phyloP scores from a whole-genome alignment of 2,329 filamentous ascomycete species.

The Zalaria obscura region DNA sequence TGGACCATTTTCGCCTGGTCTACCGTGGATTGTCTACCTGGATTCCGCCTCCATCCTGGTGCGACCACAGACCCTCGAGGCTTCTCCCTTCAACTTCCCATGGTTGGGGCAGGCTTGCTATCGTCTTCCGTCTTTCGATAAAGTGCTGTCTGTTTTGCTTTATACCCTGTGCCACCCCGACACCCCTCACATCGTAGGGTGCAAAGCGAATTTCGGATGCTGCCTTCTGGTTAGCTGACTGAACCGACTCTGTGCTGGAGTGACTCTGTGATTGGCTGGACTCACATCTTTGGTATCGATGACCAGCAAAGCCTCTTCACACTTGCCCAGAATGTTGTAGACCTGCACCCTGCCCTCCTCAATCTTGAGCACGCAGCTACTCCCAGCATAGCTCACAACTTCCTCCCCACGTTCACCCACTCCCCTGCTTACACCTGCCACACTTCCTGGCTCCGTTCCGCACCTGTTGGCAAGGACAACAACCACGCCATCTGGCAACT shows the following conservation, averaged over 20 bases:
- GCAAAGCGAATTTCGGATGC: conserved; percentile 10
- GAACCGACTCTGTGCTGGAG: no score
- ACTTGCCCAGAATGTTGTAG: conserved; percentile 58
- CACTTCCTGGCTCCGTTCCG: conserved; percentile 39
- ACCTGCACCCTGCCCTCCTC: conserved; percentile 50
- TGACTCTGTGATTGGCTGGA: neutral
- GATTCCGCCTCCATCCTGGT: no score
- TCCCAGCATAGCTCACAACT: conserved; percentile 50
- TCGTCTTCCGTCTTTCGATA: no score
- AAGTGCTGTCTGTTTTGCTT: no score
- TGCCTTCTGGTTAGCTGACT: neutral
- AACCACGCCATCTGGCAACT: conserved; percentile 42
- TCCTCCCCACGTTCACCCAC: conserved; percentile 15
- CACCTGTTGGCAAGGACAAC: conserved; percentile 59
- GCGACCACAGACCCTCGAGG: no score
- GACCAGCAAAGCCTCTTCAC: conserved; percentile 52
- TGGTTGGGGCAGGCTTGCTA: neutral
- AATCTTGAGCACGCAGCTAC: conserved; percentile 56
- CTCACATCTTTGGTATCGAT: conserved; percentile 44
- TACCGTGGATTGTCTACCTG: no score
- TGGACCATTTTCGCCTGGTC: no score
- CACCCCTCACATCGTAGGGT: neutral
- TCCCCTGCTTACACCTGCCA: conserved; percentile 6
- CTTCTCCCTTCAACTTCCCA: neutral
- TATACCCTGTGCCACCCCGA: no score